Evolutionary conservation across 257 asterid species (phyloP), one percentile per base, ranked within the genome.

Genomic region (Capsicum chinense): DNA sequence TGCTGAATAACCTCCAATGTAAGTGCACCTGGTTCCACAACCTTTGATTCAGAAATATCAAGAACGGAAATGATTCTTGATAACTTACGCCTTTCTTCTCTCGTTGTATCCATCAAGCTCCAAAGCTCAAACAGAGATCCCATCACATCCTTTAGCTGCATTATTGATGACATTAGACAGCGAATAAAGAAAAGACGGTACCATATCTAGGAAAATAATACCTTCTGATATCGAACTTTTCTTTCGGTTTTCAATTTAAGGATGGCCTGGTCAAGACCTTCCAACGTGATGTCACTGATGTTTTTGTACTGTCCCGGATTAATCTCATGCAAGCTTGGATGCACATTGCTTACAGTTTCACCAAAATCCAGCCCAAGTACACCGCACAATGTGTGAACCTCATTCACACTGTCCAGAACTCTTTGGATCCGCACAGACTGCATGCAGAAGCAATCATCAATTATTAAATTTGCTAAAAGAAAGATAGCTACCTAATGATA

Each of bases 391-490:
- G 93, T 89, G 88, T 97, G 99, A 85, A 93, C 97, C 87, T 97
- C 98, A 59, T 92, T 95, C 70, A 95, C 98, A 80, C 79, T 89
- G 85, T 90, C 94, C 91, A 97, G 80, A 66, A 97, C 93, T 86
- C 90, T 96, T 83, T 93, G 92, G 85, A 95, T 89, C 21, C 98
- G 95, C 87, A 93, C 93, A 59, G 99, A 91, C 99, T 96, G 92
- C 89, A 84, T 70, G 87, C 44, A 37, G 81, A 7, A 44, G 83
- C 80, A 87, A 33, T n/a, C 54, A 66, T 66, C 62, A 4, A 39
- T 17, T 15, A 50, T 56, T 83, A 57, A 37, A 64, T 66, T 67
- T 52, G 39, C 47, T 52, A 62, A 33, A 59, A 44, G 84, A 81
- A 81, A 4, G 58, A 81, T 2, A 78, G 47, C 5, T 0, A 9